Conservation (phyloP, 2,329 filamentous ascomycete genomes). For the Fulvia fulva region DNA sequence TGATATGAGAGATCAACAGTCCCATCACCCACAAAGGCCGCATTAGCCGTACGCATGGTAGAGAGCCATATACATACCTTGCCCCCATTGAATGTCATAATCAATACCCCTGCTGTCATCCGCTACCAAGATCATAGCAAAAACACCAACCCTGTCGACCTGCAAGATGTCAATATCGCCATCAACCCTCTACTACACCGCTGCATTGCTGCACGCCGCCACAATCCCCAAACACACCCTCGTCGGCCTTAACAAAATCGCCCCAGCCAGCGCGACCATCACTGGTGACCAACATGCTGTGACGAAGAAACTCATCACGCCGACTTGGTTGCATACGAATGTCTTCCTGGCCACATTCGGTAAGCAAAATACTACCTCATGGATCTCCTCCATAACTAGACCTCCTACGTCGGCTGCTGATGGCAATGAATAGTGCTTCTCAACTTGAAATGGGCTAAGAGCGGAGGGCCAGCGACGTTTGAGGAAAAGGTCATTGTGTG, state of each 20-base stretch:
- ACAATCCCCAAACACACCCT: background rate
- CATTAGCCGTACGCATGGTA: too few species aligned
- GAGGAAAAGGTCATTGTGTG: background rate
- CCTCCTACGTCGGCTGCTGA: background rate
- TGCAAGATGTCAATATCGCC: background rate
- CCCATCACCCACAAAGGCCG: too few species aligned
- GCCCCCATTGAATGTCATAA: too few species aligned
- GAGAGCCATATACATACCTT: too few species aligned
- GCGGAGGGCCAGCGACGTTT: background rate
- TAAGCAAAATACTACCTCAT: background rate
- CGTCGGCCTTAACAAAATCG: background rate
- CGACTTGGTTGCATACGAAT: background rate
- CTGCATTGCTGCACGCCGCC: background rate
- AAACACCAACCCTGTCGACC: too few species aligned
- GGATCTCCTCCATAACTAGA: too few species aligned
- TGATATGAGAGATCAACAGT: too few species aligned
- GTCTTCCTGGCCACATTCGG: background rate
- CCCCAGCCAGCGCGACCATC: background rate
- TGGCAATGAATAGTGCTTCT: background rate
- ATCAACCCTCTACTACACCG: background rate
- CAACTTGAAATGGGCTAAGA: background rate
- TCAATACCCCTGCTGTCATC: too few species aligned
- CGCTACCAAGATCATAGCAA: too few species aligned
- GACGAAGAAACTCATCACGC: background rate
- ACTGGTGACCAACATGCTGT: background rate